These are phyloP conservation scores for Cladosporium sp. DNA, from an alignment of 2,329 filamentous ascomycete genomes.

Conservation along the genomic window DNA sequence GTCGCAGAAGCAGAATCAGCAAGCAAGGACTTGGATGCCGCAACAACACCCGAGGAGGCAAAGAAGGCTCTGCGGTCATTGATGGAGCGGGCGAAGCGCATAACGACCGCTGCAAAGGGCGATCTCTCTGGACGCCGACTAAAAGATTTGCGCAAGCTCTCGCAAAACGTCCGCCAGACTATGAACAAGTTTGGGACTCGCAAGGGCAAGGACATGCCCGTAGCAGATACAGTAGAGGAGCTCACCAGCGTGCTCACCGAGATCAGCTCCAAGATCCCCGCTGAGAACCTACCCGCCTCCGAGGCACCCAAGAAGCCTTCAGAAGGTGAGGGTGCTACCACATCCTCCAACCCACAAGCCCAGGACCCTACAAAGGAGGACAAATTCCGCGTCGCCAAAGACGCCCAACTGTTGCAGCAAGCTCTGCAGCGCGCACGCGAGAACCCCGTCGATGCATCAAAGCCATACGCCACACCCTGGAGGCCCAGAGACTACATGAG, in stretches of 20 bases:
- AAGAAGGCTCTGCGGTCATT: constrained; percentile 55
- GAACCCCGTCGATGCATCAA: constrained; percentile 73
- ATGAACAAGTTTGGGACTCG: constrained; percentile 53
- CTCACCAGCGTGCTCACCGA: constrained; percentile 39
- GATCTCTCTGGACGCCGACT: constrained; percentile 69
- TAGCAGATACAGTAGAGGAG: constrained; percentile 29
- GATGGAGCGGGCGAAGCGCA: constrained; percentile 58
- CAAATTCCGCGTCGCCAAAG: constrained; percentile 54
- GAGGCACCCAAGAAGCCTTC: constrained; percentile 13
- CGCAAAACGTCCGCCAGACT: constrained; percentile 63
- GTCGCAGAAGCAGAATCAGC: constrained; percentile 19
- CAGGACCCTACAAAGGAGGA: constrained; percentile 44
- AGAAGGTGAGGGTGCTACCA: constrained; percentile 27
- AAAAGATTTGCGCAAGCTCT: constrained; percentile 72
- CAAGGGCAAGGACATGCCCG: constrained; percentile 16
- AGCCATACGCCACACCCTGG: constrained; percentile 93
- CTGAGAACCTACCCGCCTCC: constrained; percentile 30
- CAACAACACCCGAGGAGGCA: constrained; percentile 27
- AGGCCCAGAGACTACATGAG: constrained; percentile 80
- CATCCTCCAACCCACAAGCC: constrained; percentile 30
- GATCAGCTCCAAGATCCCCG: constrained; percentile 48
- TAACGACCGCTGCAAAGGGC: constrained; percentile 54
- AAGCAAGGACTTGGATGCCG: constrained; percentile 20
- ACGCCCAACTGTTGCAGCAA: constrained; percentile 55
- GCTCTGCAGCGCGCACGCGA: constrained; percentile 65